These are phyloP conservation scores for Hymenoscyphus occultus DNA, from an alignment of 2,329 filamentous ascomycete genomes.

Conservation along the genomic window DNA sequence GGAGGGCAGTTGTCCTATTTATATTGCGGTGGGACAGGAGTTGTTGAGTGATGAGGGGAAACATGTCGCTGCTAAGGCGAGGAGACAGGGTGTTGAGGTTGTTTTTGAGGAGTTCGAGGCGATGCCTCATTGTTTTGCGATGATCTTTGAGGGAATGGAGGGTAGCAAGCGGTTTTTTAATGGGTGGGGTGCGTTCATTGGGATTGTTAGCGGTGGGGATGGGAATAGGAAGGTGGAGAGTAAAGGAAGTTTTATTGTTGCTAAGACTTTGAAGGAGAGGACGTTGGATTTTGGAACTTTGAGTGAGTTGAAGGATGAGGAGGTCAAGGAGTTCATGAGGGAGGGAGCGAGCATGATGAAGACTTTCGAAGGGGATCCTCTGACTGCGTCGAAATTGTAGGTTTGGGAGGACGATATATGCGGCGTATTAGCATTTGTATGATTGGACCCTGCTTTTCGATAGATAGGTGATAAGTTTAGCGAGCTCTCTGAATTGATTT, in stretches of 20 bases:
- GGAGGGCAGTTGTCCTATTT: constrained; percentile 62
- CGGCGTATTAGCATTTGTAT: neutral
- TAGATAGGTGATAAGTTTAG: no score
- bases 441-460: no score
- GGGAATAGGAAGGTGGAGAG: neutral
- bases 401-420: neutral
- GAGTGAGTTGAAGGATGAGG: constrained; percentile 34
- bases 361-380: neutral
- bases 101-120: constrained; percentile 71
- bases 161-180: constrained; percentile 51
- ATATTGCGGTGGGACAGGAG: constrained; percentile 68
- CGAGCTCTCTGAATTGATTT: no score
- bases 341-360: constrained; percentile 25
- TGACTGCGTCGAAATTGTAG: neutral
- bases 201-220: constrained; percentile 5
- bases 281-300: constrained; percentile 1
- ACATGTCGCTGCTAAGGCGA: constrained; percentile 56
- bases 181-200: constrained; percentile 56
- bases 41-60: constrained; percentile 65
- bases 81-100: constrained; percentile 56
- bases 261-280: constrained; percentile 6
- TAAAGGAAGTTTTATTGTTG: neutral
- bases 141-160: constrained; percentile 49
- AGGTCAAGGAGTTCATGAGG: constrained; percentile 41
- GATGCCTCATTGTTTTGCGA: constrained; percentile 75